Evolutionary conservation across 78 protist species (phyloP), one percentile per base, ranked within the genome.

Genomic region (Isochrysis galbana): DNA sequence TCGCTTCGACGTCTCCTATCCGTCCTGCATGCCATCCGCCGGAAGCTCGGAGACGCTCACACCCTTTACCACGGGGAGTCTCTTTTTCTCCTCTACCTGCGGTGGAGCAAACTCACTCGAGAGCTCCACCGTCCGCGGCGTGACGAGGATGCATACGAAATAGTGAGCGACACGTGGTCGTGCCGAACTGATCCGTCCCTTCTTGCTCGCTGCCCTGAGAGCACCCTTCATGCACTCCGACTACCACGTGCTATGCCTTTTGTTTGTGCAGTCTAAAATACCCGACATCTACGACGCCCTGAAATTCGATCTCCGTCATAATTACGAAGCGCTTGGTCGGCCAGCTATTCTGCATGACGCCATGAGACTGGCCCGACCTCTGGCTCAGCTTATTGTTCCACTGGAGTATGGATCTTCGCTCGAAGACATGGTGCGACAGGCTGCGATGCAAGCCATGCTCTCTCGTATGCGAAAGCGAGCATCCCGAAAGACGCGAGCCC

Each of bases 271-370:
- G n/a, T n/a, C n/a, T n/a, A n/a, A n/a, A n/a, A 41, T 95, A 1
- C 96, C 96, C 34, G 96, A 95, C 93, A 93, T 95, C 45, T 91
- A 93, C 87, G 96, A 95, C 90, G 51, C 89, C 83, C 70, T 44
- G 48, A 90, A 91, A 61, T 93, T 82, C 91, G 94, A 93, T 89
- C 0, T 29, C 23, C 32, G 70, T 22, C 96, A 95, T 94, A 93
- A 95, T 82, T n/a, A 21, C 61, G 36, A n/a, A 11, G 23, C 44
- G 44, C 42, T 72, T 19, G 42, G 42, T 22, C 26, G 14, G 72
- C 61, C 70, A 25, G 45, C 32, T 25, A 21, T 2, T 14, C 41
- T 80, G 29, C 21, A 14, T 42, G 70, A 4, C 21, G 5, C 78
- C 39, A 32, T 36, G 21, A 0, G 3, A 34, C 46, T 23, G 3